Evolutionary conservation across 768 basidiomycete species (phyloP).

Genomic region (Tulasnella sp.): DNA sequence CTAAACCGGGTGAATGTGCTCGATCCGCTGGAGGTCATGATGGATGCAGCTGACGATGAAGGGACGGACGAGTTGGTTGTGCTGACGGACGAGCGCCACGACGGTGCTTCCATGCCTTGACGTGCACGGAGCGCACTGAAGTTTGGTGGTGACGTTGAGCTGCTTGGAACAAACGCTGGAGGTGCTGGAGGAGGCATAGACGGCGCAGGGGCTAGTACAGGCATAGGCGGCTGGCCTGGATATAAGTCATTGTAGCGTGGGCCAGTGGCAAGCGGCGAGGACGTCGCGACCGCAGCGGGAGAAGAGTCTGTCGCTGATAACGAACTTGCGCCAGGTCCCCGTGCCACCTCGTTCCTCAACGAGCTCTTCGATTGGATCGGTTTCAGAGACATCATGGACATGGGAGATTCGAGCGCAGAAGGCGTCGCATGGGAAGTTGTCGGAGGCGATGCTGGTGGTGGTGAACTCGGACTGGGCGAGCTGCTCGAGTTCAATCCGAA

Average conservation of each 20-base stretch:
- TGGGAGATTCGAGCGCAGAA: background rate
- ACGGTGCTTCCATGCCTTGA: background rate
- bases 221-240: background rate
- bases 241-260: too few relatives aligned
- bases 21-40: slow-evolving; percentile 9
- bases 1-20: slow-evolving; percentile 61
- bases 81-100: background rate
- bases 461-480: background rate
- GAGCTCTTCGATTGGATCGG: background rate
- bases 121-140: background rate
- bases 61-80: slow-evolving; percentile 19
- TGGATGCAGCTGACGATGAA: slow-evolving; percentile 47
- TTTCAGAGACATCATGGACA: background rate
- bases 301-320: too few relatives aligned
- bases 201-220: background rate
- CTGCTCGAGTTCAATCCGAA: background rate
- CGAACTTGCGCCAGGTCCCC: too few relatives aligned
- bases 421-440: slow-evolving; percentile 3
- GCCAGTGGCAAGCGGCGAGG: too few relatives aligned
- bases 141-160: background rate
- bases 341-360: background rate
- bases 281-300: too few relatives aligned
- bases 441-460: background rate
- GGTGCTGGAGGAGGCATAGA: too few relatives aligned
- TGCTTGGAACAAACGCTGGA: background rate